Evolutionary conservation across 1,139 yeast species (phyloP), one percentile per base, ranked within the genome.

Genomic region (Hyphopichia pseudoburtonii): DNA sequence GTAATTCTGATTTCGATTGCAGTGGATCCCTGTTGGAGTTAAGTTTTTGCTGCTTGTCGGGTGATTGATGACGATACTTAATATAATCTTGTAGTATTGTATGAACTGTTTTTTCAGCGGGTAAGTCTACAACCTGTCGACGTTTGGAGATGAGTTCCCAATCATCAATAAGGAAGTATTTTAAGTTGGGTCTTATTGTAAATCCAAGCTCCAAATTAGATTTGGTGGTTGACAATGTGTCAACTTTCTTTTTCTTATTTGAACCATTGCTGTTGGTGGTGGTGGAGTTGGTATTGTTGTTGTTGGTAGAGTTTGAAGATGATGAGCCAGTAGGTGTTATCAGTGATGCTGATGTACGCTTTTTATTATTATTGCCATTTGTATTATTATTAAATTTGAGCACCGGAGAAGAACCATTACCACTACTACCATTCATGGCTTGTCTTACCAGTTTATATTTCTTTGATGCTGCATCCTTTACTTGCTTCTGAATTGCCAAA

Each of bases 81-180:
- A 51, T 41, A 56, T 76, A 86, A 27, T 72, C 71, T 21, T 62
- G 51, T 10, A 89, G 57, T 3, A 87, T 74, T 3, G 62, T 64
- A 2, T 68, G 62, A 1, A 85, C 83, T 0, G 77, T 71, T 10
- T 68, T 63, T 16, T 62, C 56, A 3, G 79, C 62, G 0, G 96
- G 95, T 28, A 88, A 57, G 18, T 73, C 62, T 6, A 86, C 75
- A 23, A 87, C 57, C 55, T 82, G 80, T 36, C 83, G 82, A 45
- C 86, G 86, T 51, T 86, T 86, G 2, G 97, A 88, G 34, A 90
- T 74, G 48, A 70, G 73, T 57, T 90, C 96, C 97, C 97, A 92
- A 64, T 92, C 97, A 54, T 88, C 90, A 2, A 90, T 95, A 31
- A 92, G 64, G 5, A 82, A 52, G 4, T 84, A 70, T 57, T 88